phyloP scores from a whole-genome alignment of 441 rosid genomes.

The Dalechampia spathulata region DNA sequence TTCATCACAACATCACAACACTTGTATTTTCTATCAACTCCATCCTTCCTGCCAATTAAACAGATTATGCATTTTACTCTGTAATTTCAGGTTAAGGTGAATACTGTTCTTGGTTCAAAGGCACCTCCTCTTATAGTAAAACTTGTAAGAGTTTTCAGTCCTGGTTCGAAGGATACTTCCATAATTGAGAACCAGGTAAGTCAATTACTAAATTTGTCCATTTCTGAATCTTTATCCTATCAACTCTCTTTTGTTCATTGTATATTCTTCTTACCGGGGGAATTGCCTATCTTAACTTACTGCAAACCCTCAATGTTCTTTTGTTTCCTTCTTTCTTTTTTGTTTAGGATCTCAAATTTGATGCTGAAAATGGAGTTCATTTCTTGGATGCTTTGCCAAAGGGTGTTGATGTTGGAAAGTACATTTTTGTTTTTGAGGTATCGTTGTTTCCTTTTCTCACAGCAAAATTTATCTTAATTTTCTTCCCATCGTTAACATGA shows the following conservation, averaged over 20 bases:
- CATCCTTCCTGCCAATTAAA: neutral
- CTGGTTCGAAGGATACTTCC: conserved; percentile 46
- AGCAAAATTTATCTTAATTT: conserved; percentile 8
- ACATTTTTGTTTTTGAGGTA: conserved; percentile 83
- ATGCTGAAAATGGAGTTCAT: conserved; percentile 35
- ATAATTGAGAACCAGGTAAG: conserved; percentile 62
- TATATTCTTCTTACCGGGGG: conserved; percentile 10
- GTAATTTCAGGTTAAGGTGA: conserved; percentile 64
- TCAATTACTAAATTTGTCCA: conserved; percentile 4
- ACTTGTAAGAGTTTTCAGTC: conserved; percentile 44
- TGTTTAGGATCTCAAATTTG: conserved; percentile 71
- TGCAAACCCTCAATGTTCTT: too few species aligned
- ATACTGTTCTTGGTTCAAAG: conserved; percentile 72
- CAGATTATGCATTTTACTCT: neutral
- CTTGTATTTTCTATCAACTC: neutral
- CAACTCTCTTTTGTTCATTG: neutral
- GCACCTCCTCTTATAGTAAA: conserved; percentile 78
- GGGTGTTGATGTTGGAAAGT: conserved; percentile 70
- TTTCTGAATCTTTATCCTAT: conserved; percentile 6
- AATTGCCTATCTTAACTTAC: neutral
- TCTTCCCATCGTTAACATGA: conserved; percentile 9
- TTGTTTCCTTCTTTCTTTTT: conserved; percentile 3
- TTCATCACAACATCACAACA: neutral
- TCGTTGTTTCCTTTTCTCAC: conserved; percentile 10
- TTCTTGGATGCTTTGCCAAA: conserved; percentile 47